Percentiles rank a stretch among this genome's conserved stretches.
phyloP scores from a whole-genome alignment of 371 early-diverging fungal species.

The Lichtheimia hyalospora region DNA sequence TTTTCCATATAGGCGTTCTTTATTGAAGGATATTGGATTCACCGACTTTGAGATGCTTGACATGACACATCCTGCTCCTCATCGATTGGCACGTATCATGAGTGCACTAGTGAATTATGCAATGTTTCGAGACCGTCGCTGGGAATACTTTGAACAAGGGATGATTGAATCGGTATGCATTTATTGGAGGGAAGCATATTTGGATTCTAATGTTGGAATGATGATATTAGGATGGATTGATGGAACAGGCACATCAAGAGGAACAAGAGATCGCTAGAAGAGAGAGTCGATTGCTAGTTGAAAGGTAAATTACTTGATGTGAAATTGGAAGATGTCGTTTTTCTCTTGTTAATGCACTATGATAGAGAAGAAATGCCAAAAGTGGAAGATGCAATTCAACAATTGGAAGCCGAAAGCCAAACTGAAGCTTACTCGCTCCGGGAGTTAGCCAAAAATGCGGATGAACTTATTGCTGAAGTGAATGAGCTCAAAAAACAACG shows the following conservation, averaged over 20 bases:
- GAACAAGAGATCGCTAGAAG: neutral
- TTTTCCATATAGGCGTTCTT: conserved; percentile 3
- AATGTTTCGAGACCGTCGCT: conserved; percentile 21
- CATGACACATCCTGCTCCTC: conserved; percentile 16
- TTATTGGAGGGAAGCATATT: neutral
- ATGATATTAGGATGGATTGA: neutral
- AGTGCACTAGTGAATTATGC: conserved; percentile 24
- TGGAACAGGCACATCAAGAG: conserved; percentile 4
- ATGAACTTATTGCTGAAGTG: conserved; percentile 3
- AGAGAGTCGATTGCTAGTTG: too few species aligned
- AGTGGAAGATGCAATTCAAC: too few species aligned
- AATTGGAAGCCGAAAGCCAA: too few species aligned
- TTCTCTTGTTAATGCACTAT: too few species aligned
- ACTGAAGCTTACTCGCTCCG: neutral
- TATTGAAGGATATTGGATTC: conserved; percentile 15
- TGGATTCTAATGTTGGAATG: neutral
- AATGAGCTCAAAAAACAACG: conserved; percentile 15
- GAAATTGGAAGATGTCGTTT: too few species aligned
- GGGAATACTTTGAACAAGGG: conserved; percentile 15
- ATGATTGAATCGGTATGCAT: conserved; percentile 9
- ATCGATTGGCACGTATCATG: conserved; percentile 21
- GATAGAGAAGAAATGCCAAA: too few species aligned
- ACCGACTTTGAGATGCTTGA: conserved; percentile 15
- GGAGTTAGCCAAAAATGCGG: conserved; percentile 6
- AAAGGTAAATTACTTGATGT: too few species aligned